Conservation (phyloP, 768 basidiomycete species). For the Lactifluus echinatus region DNA sequence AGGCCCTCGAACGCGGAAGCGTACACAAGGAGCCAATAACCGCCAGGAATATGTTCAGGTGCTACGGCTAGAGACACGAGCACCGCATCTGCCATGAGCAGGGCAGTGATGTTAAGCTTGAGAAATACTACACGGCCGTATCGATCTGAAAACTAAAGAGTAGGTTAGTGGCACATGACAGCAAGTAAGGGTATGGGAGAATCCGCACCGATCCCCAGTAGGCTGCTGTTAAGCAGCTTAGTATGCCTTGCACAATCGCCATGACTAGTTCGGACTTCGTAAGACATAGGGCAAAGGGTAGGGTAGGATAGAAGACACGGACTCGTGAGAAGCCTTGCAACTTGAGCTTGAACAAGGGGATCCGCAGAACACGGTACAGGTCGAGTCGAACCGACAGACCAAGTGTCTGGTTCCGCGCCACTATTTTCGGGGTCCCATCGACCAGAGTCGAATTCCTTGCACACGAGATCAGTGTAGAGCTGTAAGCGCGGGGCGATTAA, state of each 20-base stretch:
- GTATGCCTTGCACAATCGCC: conserved; percentile 54
- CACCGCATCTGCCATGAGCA: conserved; percentile 52
- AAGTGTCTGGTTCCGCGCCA: not conserved
- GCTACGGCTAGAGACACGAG: conserved; percentile 59
- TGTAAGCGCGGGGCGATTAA: conserved; percentile 65
- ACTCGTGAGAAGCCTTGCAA: conserved; percentile 59
- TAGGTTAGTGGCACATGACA: not conserved
- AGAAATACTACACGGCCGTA: conserved; percentile 62
- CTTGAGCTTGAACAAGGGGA: conserved; percentile 64
- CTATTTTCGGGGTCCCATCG: not conserved
- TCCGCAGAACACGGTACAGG: conserved; percentile 48
- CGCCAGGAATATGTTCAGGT: conserved; percentile 57
- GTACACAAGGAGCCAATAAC: conserved; percentile 70
- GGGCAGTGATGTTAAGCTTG: conserved; percentile 49
- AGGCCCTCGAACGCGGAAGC: conserved; percentile 60
- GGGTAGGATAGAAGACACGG: conserved; percentile 21
- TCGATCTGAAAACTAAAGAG: conserved; percentile 60
- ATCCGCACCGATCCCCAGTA: conserved; percentile 77
- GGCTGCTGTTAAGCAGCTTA: conserved; percentile 70
- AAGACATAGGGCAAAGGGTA: not conserved
- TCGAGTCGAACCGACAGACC: not conserved
- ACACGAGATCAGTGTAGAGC: conserved; percentile 65
- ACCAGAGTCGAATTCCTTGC: conserved; percentile 32
- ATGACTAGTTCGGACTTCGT: conserved; percentile 38
- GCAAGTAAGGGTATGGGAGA: too few relatives aligned